A percentile compares a stretch with the other conserved stretches of the same genome.
Evolutionary conservation across 192 early-diverging fungal species (phyloP).

Genomic region (Coemansia sp.): DNA sequence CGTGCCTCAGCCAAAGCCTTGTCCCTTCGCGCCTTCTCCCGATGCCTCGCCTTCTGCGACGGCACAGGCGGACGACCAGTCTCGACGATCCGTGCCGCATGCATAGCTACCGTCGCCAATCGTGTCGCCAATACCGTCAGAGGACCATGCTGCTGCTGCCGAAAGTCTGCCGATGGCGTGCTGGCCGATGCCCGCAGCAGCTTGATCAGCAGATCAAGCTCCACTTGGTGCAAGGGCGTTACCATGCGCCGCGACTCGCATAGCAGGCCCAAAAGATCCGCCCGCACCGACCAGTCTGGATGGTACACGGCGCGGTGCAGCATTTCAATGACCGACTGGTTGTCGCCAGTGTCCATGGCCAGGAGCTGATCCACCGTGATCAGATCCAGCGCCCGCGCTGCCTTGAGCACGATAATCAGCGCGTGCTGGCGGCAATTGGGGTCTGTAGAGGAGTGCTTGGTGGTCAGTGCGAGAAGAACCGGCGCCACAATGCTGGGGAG

Average conservation of each 20-base stretch:
- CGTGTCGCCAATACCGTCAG: constrained; percentile 60
- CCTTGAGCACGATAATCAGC: constrained; percentile 44
- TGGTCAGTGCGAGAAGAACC: constrained; percentile 25
- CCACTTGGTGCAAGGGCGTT: constrained; percentile 57
- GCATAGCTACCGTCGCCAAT: constrained; percentile 47
- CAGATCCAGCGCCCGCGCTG: constrained; percentile 36
- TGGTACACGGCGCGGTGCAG: constrained; percentile 68
- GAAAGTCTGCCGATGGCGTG: constrained; percentile 75
- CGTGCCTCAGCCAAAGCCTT: constrained; percentile 20
- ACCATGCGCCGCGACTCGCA: constrained; percentile 75
- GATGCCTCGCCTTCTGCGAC: constrained; percentile 40
- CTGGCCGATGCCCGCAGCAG: constrained; percentile 71
- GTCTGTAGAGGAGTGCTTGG: constrained; percentile 18
- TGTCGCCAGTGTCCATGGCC: constrained; percentile 10
- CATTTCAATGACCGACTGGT: constrained; percentile 16
- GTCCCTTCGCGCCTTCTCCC: constrained; percentile 33
- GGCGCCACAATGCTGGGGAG: constrained; percentile 21
- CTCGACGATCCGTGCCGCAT: constrained; percentile 31
- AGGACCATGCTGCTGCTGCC: constrained; percentile 67
- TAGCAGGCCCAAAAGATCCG: constrained; percentile 75
- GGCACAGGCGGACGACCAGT: constrained; percentile 42
- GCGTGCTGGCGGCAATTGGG: constrained; percentile 39
- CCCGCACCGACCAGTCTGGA: constrained; percentile 67
- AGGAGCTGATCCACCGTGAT: constrained; percentile 31
- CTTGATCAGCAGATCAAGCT: constrained; percentile 62